Evolutionary conservation across 108 stramenopile species (phyloP), one percentile per base, ranked within the genome.

Genomic region (Schizochytrium sp.): DNA sequence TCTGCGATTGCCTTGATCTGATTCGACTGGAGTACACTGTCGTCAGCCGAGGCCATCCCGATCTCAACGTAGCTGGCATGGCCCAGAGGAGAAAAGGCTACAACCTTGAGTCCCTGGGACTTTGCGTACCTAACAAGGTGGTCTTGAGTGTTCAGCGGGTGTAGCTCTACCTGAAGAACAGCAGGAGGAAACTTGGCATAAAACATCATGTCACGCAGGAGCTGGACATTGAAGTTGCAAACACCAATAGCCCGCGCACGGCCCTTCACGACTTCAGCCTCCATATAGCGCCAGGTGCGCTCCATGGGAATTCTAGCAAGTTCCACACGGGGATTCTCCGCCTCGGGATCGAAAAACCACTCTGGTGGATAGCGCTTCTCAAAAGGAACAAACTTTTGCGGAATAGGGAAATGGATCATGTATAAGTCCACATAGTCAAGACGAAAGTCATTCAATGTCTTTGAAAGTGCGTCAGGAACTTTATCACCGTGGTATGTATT

Each of bases 401-500:
- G 94, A 8, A 93, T 90, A 12, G 56, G 97, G 95, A 96, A 97
- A 90, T 97, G 97, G 61, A 97, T 94, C 13, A 97, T 88, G 89
- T 94, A 96, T 58, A 97, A 88, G 90, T 97, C 97, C 88, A 97
- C 90, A 90, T 97, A 97, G 72, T 96, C 96, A 59, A 96, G 61
- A 2, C 95, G 89, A 60, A 97, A 88, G 88, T 96, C 96, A 42
- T 88, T 61, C 46, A 97, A 90, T 5, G 90, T 92, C 53, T 91
- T 88, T 12, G 94, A 87, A 3, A 92, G 92, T 28, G 96, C 97
- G 64, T 93, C 28, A n/a, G 92, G 92, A 4, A 98, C 97, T 88
- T 98, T 96, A 72, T 96, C 95, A 42, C 94, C 93, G 92, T 98
- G 97, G 90, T 96, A 98, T 13, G 97, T 98, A 89, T 98, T 98